Evolutionary conservation across 176 grass and related monocot species (phyloP), one percentile per base, ranked within the genome.

Genomic region (Juncus effusus): DNA sequence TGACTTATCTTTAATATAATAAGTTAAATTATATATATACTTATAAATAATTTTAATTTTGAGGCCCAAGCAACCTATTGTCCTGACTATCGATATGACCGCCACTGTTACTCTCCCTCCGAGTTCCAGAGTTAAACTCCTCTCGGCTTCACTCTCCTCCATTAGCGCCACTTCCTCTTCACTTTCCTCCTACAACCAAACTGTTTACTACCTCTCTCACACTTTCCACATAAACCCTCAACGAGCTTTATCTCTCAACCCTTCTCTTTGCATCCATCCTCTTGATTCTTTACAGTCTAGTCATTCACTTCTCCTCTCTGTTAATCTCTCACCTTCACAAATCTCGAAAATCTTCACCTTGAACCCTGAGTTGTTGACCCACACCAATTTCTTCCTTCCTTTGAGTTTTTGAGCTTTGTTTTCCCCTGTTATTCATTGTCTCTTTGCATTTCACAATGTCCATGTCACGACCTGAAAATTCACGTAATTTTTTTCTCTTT

Each of bases 201-300:
- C 47, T 72, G 47, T 78, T 38, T 12, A 75, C n/a, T 79, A 85
- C 42, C 68, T 90, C 58, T 76, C 87, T 3, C 45, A 61, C 36
- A 70, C 78, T 7, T 77, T 89, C 38, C 69, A 56, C 64, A 39
- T 95, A 52, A 82, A 95, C 82, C 79, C 90, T 0, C 84, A 80
- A 55, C 79, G 59, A 3, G 82, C 81, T 38, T 79, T 95, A 16
- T 64, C 85, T 8, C 54, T 35, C 57, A 82, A 89, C 74, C 90
- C 90, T 1, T 15, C 63, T 12, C 82, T 95, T 47, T 77, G 80
- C 50, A 56, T 65, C 7, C 80, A 80, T 39, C 66, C 80, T 13
- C 86, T 86, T 3, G 52, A 62, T 49, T 77, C 74, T 51, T 58
- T 95, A 65, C 67, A 63, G 54, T 36, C 67, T 54, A 69, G 77